Percentiles rank a stretch among this genome's conserved stretches.
Conservation (phyloP, 1,139 yeast species). For the Ogataea hybrid region DNA sequence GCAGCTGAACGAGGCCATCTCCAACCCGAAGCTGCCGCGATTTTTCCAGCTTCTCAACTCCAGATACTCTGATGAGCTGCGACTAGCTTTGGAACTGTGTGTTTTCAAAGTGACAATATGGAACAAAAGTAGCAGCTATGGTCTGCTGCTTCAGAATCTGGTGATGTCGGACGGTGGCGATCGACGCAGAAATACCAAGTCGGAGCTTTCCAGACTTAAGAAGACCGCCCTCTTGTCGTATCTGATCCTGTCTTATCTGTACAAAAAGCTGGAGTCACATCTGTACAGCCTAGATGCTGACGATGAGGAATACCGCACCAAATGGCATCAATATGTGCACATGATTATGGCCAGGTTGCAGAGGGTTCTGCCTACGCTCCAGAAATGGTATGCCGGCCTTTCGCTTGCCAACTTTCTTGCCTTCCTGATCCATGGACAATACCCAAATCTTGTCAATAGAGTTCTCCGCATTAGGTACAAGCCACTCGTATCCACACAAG, state of each 20-base stretch:
- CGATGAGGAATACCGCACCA: conserved; percentile 3
- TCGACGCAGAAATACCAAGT: conserved; percentile 8
- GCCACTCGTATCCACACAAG: conserved; percentile 40
- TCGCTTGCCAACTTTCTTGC: conserved; percentile 43
- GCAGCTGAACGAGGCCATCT: conserved; percentile 40
- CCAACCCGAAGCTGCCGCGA: conserved; percentile 34
- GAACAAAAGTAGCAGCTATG: conserved; percentile 75
- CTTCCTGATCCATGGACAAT: conserved; percentile 64
- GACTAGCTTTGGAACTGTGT: conserved; percentile 51
- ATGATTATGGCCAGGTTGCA: conserved; percentile 16
- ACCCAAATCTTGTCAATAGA: conserved; percentile 59
- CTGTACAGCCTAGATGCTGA: conserved; percentile 44
- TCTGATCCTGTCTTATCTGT: conserved; percentile 54
- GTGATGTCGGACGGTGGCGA: conserved; percentile 35
- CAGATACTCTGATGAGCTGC: conserved; percentile 55
- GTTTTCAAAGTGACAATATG: conserved; percentile 70
- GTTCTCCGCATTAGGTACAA: conserved; percentile 56
- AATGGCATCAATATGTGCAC: background rate
- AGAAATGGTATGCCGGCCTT: conserved; percentile 40
- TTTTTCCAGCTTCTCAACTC: conserved; percentile 41
- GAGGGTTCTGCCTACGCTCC: conserved; percentile 44
- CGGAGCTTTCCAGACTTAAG: conserved; percentile 39
- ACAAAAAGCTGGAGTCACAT: conserved; percentile 48
- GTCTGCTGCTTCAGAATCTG: conserved; percentile 69
- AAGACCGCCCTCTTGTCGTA: conserved; percentile 45